Evolutionary conservation across 2,329 filamentous ascomycete genomes (phyloP), one percentile per base, ranked within the genome.

Genomic region (Ophiosphaerella herpotricha): DNA sequence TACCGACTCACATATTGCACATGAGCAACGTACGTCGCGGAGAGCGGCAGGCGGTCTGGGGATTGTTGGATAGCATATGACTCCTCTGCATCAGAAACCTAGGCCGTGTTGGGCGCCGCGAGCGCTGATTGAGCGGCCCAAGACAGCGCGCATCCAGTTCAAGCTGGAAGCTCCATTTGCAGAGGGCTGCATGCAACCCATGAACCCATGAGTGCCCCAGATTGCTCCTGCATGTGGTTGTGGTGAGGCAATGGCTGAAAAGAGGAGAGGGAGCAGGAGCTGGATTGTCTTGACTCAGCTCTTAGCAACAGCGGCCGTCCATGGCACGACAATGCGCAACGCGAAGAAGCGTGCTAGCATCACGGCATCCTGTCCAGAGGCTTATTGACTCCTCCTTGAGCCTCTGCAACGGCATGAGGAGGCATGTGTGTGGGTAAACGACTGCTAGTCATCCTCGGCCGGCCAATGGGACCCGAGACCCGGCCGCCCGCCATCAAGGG

Each of bases 71-170:
- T 48, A 48, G 50, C 58, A 53, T 59, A 65, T 69, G 67, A 70
- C 67, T 71, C 62, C 58, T 62, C 49, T 59, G 58, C 59, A 52
- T 53, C 55, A 57, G 58, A 54, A 56, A 54, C 46, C 56, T 57
- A 58, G 50, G 56, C 55, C 54, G 52, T 47, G 39, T 57, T 45
- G 55, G 54, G 54, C 41, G 53, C 59, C 55, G 57, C 54, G 63
- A 53, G 57, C 51, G 54, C 60, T 68, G 62, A 66, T 69, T 66
- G 66, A 61, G 55, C 58, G 46, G 54, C 55, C 54, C 46, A 48
- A 62, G 49, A 52, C 53, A 48, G 42, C 43, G 54, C 41, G 46
- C 39, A 46, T 41, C 39, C 50, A 43, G 43, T 40, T 16, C 40
- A 38, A 43, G 53, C 47, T 52, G 50, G 48, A 60, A 55, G 60